phyloP scores from a whole-genome alignment of 441 rosid species.

The Eruca vesicaria region DNA sequence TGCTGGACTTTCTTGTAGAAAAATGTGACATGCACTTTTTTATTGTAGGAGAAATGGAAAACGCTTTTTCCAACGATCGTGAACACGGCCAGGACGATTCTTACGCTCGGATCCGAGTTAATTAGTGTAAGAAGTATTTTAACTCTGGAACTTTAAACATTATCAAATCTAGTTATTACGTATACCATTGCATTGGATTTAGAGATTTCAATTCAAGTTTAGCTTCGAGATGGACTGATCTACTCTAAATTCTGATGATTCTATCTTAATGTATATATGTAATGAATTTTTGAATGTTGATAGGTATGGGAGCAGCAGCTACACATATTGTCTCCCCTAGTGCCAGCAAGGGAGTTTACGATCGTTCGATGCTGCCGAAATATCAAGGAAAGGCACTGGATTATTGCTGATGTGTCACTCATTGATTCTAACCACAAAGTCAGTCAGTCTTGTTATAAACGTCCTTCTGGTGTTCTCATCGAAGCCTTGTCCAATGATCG shows the following conservation, averaged over 20 bases:
- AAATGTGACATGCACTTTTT: neutral
- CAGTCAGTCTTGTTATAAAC: conserved; percentile 43
- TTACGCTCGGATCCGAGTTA: conserved; percentile 40
- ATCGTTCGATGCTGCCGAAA: conserved; percentile 60
- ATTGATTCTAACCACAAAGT: neutral
- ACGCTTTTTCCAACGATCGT: conserved; percentile 70
- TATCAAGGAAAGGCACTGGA: conserved; percentile 53
- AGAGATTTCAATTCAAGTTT: neutral
- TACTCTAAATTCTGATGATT: neutral
- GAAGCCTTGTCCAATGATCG: conserved; percentile 51
- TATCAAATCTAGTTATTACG: neutral
- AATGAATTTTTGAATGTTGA: neutral
- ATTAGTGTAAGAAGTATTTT: conserved; percentile 13
- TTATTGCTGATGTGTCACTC: conserved; percentile 56
- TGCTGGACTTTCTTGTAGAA: neutral
- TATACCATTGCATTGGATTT: neutral
- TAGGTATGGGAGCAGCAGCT: conserved; percentile 55
- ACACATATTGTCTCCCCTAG: conserved; percentile 72
- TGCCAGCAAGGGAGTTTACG: conserved; percentile 58
- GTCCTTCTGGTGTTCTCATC: conserved; percentile 83
- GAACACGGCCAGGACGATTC: conserved; percentile 43
- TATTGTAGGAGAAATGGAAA: conserved; percentile 54
- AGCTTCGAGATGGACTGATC: neutral
- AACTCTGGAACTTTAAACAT: neutral
- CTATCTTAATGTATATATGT: neutral